Evolutionary conservation across 2,329 filamentous ascomycete species (phyloP).

Genomic region (Aspergillus melleus): DNA sequence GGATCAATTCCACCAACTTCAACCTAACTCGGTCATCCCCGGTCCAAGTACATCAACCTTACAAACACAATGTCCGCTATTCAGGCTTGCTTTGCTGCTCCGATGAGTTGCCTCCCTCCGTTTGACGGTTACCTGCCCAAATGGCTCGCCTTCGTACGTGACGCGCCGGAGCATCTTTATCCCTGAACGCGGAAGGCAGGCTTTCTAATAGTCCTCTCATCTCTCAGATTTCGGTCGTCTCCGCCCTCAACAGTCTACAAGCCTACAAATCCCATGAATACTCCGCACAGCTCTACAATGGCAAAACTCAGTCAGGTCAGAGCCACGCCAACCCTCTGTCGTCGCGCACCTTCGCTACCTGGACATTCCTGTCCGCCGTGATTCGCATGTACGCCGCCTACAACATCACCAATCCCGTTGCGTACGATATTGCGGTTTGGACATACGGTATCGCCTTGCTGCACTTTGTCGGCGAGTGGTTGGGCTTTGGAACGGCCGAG

Average conservation of each 20-base stretch:
- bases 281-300: slow-evolving; percentile 77
- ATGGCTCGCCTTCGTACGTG: slow-evolving; percentile 62
- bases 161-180: background rate
- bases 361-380: slow-evolving; percentile 76
- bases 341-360: slow-evolving; percentile 80
- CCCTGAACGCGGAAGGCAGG: background rate
- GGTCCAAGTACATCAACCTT: too few relatives aligned
- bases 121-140: slow-evolving; percentile 58
- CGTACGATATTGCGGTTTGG: slow-evolving; percentile 80
- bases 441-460: slow-evolving; percentile 75
- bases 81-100: slow-evolving; percentile 25
- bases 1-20: background rate
- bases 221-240: slow-evolving; percentile 73
- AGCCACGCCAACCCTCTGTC: slow-evolving; percentile 69
- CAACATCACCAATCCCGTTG: slow-evolving; percentile 67
- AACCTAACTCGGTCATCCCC: too few relatives aligned
- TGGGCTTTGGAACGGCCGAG: slow-evolving; percentile 73
- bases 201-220: slow-evolving; percentile 8
- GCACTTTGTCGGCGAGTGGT: slow-evolving; percentile 80
- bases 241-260: slow-evolving; percentile 82
- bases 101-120: slow-evolving; percentile 35
- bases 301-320: slow-evolving; percentile 54
- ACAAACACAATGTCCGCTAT: background rate
- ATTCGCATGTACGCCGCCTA: slow-evolving; percentile 83
- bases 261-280: slow-evolving; percentile 77